These are phyloP conservation scores for Cladorrhinum samala DNA, from an alignment of 495 filamentous ascomycete species.

Conservation along the genomic window DNA sequence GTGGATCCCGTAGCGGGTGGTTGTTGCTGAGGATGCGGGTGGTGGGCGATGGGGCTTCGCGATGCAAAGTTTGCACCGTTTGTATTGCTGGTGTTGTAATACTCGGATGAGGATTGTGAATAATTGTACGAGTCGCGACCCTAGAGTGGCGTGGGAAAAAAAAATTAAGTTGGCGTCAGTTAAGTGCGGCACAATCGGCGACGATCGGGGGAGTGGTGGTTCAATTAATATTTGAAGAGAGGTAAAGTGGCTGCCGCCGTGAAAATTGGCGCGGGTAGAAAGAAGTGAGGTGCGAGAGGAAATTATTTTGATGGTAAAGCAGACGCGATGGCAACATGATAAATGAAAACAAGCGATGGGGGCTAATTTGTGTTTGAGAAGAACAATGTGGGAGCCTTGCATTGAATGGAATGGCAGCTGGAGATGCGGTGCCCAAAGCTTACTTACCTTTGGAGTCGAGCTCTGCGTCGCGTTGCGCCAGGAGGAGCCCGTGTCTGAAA, in stretches of 20 bases:
- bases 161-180: slow-evolving; percentile 20
- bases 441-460: slow-evolving; percentile 37
- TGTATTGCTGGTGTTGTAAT: slow-evolving; percentile 45
- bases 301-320: not conserved
- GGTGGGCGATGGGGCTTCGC: slow-evolving; percentile 49
- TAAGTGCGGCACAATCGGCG: slow-evolving; percentile 1
- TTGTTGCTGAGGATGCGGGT: slow-evolving; percentile 50
- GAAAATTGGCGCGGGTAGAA: not conserved
- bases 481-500: slow-evolving; percentile 35
- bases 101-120: slow-evolving; percentile 36
- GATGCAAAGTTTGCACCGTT: slow-evolving; percentile 42
- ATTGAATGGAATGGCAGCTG: slow-evolving; percentile 2
- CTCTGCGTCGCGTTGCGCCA: slow-evolving; percentile 32
- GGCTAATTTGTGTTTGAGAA: not conserved
- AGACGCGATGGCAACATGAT: slow-evolving; percentile 1
- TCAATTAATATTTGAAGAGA: not conserved
- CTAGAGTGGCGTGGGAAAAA: slow-evolving; percentile 30
- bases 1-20: slow-evolving; percentile 47
- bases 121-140: slow-evolving; percentile 47
- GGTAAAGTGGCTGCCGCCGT: not conserved
- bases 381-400: not conserved
- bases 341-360: not conserved
- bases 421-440: slow-evolving; percentile 17
- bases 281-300: not conserved
- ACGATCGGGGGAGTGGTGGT: slow-evolving; percentile 4